phyloP scores from a whole-genome alignment of 2,329 filamentous ascomycete genomes.

The Alternaria rosae region DNA sequence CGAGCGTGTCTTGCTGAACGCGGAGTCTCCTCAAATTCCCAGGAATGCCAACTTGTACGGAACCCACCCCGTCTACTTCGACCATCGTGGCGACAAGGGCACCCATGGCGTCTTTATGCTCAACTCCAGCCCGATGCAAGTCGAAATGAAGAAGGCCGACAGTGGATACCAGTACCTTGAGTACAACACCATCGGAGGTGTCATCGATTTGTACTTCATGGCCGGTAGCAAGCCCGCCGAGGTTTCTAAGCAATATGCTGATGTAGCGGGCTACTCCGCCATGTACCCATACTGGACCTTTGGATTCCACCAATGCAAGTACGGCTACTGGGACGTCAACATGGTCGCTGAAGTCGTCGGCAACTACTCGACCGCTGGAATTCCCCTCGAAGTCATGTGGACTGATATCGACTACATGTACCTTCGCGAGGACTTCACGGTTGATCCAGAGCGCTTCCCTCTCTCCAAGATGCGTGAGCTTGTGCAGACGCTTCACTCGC shows the following conservation, averaged over 20 bases:
- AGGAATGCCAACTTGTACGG: constrained; percentile 73
- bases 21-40: constrained; percentile 70
- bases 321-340: constrained; percentile 65
- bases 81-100: constrained; percentile 65
- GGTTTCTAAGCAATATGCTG: constrained; percentile 59
- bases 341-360: constrained; percentile 71
- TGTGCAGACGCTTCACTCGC: constrained; percentile 69
- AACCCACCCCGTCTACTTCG: constrained; percentile 76
- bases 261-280: constrained; percentile 57
- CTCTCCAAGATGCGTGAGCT: constrained; percentile 69
- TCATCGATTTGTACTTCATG: constrained; percentile 70
- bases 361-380: constrained; percentile 70
- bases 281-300: constrained; percentile 63
- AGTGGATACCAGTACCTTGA: constrained; percentile 73
- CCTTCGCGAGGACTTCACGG: constrained; percentile 66
- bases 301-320: constrained; percentile 62
- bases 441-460: constrained; percentile 70
- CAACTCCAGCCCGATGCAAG: constrained; percentile 65
- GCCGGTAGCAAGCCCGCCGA: constrained; percentile 56
- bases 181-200: constrained; percentile 79
- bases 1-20: constrained; percentile 72
- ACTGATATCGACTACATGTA: constrained; percentile 77
- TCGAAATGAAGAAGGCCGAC: constrained; percentile 71
- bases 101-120: constrained; percentile 50
- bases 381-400: constrained; percentile 77